Base-by-base conservation (phyloP, 768 basidiomycete species). In the Royoungia palumana region DNA sequence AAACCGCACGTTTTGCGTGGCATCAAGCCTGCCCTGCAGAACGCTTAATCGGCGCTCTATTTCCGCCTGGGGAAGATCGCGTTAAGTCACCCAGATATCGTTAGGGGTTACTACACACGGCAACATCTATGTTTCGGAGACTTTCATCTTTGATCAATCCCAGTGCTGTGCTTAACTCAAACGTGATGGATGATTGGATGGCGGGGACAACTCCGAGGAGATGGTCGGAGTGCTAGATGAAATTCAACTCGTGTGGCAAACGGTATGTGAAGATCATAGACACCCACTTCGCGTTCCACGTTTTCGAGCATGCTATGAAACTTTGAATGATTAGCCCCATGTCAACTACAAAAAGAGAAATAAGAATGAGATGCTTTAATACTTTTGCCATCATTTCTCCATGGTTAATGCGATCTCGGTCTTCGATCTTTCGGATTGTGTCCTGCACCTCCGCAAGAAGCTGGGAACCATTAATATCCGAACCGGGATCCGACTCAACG, bases 1-100 rank as follows among this genome's bases (percentile, higher is more conserved):
- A 16, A 6, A 35, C 37, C 54, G 50, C n/a, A 72, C 70, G 43
- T 62, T 59, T 50, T 71, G 65, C 63, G 70, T 63, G 3, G 50
- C 28, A 39, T 41, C 43, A 20, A 71, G 53, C 21, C 60, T 54
- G 27, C 34, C 44, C 1, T 62, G 65, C 32, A 71, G 41, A 36
- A 55, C 44, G 16, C 50, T 51, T 50, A 73, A 58, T 32, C 55
- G 61, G 21, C 54, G 57, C 32, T 69, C 66, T 30, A 69, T 40
- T 17, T 64, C 60, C 47, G 56, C 59, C 71, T 73, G 20, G 25
- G 32, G 32, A 32, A 49, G 12, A 55, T 28, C 20, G 12, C 17
- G 42, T 63, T 37, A 53, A 46, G 34, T 28, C 25, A 38, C 44
- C 32, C 34, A n/a, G 39, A 48, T 36, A 40, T 17, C 19, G 30